Conservation (phyloP, 1,284 basidiomycete species). For the Rhodotorula sp. region DNA sequence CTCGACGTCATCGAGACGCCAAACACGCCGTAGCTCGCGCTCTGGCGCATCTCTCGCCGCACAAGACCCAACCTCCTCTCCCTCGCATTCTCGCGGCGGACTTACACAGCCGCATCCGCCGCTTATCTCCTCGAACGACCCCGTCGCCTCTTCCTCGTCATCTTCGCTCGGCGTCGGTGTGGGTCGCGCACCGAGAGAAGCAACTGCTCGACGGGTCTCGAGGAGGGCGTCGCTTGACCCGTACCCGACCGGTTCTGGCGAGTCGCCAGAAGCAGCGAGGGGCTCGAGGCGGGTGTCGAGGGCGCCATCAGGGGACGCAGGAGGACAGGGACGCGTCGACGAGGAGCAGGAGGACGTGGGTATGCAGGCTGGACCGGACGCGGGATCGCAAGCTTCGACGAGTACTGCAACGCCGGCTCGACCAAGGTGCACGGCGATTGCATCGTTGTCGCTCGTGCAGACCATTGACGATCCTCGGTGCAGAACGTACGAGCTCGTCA, state of each 20-base stretch:
- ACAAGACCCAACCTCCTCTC: not conserved
- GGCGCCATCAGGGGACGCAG: not conserved
- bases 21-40: not conserved
- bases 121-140: not conserved
- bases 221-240: conserved; percentile 15
- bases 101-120: not conserved
- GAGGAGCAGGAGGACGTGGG: not conserved
- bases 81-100: not conserved
- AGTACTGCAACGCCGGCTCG: too few species aligned
- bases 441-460: not conserved
- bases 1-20: not conserved
- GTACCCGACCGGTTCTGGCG: not conserved
- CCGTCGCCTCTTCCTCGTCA: not conserved
- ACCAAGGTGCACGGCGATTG: too few species aligned
- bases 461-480: not conserved
- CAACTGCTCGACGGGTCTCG: not conserved
- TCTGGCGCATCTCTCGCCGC: not conserved
- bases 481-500: conserved; percentile 20
- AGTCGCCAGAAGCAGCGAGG: not conserved
- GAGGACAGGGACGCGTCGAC: not conserved
- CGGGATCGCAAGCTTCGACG: too few species aligned
- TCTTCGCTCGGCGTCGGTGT: not conserved
- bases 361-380: not conserved
- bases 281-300: not conserved
- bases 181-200: conserved; percentile 1